Evolutionary conservation across 2,329 filamentous ascomycete species (phyloP).

Genomic region (Drechslerella stenobrocha): DNA sequence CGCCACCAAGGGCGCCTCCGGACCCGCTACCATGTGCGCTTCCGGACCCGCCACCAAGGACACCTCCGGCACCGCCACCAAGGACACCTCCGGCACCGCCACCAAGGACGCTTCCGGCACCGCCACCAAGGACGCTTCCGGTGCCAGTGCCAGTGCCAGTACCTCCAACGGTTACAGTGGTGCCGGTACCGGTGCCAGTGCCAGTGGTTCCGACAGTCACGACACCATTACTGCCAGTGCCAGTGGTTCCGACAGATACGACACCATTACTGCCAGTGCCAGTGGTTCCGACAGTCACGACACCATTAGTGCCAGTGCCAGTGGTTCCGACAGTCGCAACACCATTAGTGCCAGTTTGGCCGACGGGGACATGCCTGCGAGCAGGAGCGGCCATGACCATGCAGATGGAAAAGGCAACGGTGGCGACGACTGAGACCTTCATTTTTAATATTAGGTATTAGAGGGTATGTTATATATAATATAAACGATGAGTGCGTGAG

Average conservation of each 20-base stretch:
- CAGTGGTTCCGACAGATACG: background rate
- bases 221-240: too few relatives aligned
- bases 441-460: slow-evolving; percentile 24
- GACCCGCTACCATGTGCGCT: background rate
- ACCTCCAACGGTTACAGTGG: background rate
- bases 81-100: slow-evolving; percentile 1
- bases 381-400: slow-evolving; percentile 23
- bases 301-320: background rate
- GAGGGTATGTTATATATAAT: slow-evolving; percentile 12
- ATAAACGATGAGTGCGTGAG: slow-evolving; percentile 16
- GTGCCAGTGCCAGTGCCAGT: background rate
- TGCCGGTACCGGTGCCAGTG: background rate
- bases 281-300: background rate
- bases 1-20: background rate
- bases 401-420: slow-evolving; percentile 6
- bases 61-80: background rate
- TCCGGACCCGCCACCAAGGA: background rate
- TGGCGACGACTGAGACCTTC: slow-evolving; percentile 37
- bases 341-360: background rate
- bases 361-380: background rate
- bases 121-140: background rate
- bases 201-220: background rate
- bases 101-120: background rate
- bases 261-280: background rate
- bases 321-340: background rate